A percentile compares a stretch with the other conserved stretches of the same genome.
These are phyloP conservation scores for Candida ipomoeae DNA, from an alignment of 805 yeast species.

Conservation along the genomic window DNA sequence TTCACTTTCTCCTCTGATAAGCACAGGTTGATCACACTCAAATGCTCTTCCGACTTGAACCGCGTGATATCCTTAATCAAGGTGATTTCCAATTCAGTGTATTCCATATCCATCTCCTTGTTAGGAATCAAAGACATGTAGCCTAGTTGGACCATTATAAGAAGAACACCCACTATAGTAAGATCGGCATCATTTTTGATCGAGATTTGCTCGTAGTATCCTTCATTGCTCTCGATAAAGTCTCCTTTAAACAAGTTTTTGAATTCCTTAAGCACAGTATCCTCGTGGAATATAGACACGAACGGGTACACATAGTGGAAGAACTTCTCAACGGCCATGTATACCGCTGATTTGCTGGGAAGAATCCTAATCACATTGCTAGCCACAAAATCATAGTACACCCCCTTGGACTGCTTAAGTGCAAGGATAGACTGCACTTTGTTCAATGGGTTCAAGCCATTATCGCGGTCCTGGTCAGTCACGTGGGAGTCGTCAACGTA, in stretches of 20 bases:
- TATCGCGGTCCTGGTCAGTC: slow-evolving; percentile 5
- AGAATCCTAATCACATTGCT: slow-evolving; percentile 26
- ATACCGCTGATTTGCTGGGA: slow-evolving; percentile 25
- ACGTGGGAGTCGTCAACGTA: background rate
- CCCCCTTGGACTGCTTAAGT: slow-evolving; percentile 19
- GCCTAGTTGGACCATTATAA: slow-evolving; percentile 32
- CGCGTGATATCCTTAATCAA: slow-evolving; percentile 30
- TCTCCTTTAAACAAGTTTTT: slow-evolving; percentile 16
- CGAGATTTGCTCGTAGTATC: slow-evolving; percentile 18
- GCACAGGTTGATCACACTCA: slow-evolving; percentile 31
- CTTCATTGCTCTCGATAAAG: slow-evolving; percentile 13
- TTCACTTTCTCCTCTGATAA: slow-evolving; percentile 28
- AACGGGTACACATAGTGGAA: slow-evolving; percentile 40
- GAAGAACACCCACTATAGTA: slow-evolving; percentile 25
- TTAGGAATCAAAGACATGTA: slow-evolving; percentile 38
- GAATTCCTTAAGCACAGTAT: slow-evolving; percentile 24
- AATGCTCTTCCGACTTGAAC: slow-evolving; percentile 26
- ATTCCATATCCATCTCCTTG: slow-evolving; percentile 24
- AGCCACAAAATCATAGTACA: slow-evolving; percentile 27
- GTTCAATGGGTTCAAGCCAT: slow-evolving; percentile 6
- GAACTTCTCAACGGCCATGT: slow-evolving; percentile 28
- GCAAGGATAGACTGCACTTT: slow-evolving; percentile 21
- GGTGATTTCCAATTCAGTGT: slow-evolving; percentile 23
- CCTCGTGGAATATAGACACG: slow-evolving; percentile 33
- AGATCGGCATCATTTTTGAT: slow-evolving; percentile 32